Evolutionary conservation across 805 yeast genomes (phyloP), one percentile per base, ranked within the genome.

Genomic region (Teunomyces cretensis): DNA sequence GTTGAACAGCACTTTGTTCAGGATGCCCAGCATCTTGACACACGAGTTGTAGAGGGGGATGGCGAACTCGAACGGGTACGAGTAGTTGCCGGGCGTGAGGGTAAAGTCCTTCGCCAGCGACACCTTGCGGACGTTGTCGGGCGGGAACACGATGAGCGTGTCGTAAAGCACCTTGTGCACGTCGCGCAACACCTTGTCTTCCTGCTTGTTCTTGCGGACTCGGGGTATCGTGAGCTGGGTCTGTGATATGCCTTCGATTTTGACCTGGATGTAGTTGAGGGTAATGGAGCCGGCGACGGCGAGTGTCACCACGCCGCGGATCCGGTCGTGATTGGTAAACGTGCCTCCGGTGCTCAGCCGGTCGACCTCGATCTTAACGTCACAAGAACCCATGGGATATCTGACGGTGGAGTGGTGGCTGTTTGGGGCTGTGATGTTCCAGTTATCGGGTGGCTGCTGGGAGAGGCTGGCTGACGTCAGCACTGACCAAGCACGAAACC

Each of bases 141-240:
- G 79, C 1, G 83, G 84, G 45, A 79, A 79, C 19, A 79, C 77
- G 0, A 78, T 68, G 22, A 54, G 45, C 1, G 79, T 70, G 43
- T 78, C 80, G 51, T 78, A 79, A 15, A 79, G 61, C 8, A 79
- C 60, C 45, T 70, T 70, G 54, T 79, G 84, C 6, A 56, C 56
- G 50, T 74, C 79, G 31, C 47, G 57, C 7, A 68, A 41, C 6
- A 53, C 26, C 35, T 55, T 51, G 30, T 42, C 30, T n/a, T 45
- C 54, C 26, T n/a, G 28, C 15, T 36, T 28, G 13, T 40, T 40
- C 19, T 36, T 41, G n/a, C 49, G 30, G 2, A 36, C 35, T 11
- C 37, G 38, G 0, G 74, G 70, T 1, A 73, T 53, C 9, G 48
- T 51, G 14, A 79, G 47, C 40, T 58, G 61, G 0, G 81, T 62